phyloP scores from a whole-genome alignment of 352 stramenopile genomes.

The Heterotrichella gracilis region DNA sequence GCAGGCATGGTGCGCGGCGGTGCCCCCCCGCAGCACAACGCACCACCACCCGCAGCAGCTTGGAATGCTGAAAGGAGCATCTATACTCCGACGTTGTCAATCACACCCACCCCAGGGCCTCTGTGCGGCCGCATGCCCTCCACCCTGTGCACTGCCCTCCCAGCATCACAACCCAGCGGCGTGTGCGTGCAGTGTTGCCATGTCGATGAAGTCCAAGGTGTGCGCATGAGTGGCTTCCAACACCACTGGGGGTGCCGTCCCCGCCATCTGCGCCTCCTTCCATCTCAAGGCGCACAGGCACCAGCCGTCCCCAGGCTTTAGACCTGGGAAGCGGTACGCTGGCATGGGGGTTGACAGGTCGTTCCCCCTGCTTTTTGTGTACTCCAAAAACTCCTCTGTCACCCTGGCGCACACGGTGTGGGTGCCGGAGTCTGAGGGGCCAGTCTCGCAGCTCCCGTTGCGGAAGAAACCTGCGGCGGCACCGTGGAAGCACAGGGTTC shows the following conservation, averaged over 20 bases:
- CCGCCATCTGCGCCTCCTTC: conserved; percentile 24
- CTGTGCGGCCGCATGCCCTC: too few relatives aligned
- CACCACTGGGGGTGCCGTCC: conserved; percentile 25
- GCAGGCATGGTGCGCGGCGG: too few relatives aligned
- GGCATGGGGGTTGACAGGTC: conserved; percentile 28
- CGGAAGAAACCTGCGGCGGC: conserved; percentile 27
- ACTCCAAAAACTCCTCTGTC: conserved; percentile 29
- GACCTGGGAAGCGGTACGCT: conserved; percentile 28
- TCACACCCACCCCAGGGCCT: too few relatives aligned
- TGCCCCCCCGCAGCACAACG: too few relatives aligned
- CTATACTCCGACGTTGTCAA: too few relatives aligned
- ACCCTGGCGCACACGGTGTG: conserved; percentile 30
- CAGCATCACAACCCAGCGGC: too few relatives aligned
- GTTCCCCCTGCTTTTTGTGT: conserved; percentile 27
- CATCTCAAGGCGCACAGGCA: conserved; percentile 31
- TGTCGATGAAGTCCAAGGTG: conserved; percentile 26
- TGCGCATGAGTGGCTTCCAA: conserved; percentile 30
- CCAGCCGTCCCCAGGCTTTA: conserved; percentile 30
- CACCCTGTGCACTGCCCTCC: too few relatives aligned
- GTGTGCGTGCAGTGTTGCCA: conserved; percentile 25
- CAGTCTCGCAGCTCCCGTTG: conserved; percentile 27
- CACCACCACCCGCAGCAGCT: too few relatives aligned
- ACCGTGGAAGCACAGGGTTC: neutral
- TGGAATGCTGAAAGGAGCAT: too few relatives aligned
- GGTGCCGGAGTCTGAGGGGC: conserved; percentile 25